Evolutionary conservation across 805 yeast genomes (phyloP), one percentile per base, ranked within the genome.

Genomic region (Debaryomyces hansenii): DNA sequence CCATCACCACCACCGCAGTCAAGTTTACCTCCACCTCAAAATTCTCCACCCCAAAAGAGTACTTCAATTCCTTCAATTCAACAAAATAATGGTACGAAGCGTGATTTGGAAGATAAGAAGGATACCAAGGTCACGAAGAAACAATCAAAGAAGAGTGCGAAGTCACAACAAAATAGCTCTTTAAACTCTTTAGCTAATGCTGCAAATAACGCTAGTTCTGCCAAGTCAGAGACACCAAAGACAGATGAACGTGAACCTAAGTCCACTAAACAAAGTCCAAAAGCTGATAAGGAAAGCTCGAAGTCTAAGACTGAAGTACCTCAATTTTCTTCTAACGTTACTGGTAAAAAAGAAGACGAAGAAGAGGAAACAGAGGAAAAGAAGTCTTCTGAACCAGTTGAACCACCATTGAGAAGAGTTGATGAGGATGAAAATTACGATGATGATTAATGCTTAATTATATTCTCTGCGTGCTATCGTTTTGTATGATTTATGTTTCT

Each of bases 341-440:
- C 58, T 7, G 58, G 52, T 15, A 46, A 53, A 31, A 47, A 45
- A 29, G 50, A 53, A 34, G 54, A 52, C 10, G 48, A 43, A 37
- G 42, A 46, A 15, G 72, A 62, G 4, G 71, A 65, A 2, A 64
- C 57, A 9, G 66, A 63, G n/a, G 64, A 57, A 16, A 59, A 56
- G 18, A 53, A 53, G 37, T 52, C 52, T 15, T 43, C 42, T 6
- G 74, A 64, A 43, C 62, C 64, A 1, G 67, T 64, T 12, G 78
- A 72, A 46, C 76, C 78, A 21, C 78, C 78, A 12, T 58, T 72
- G 67, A 61, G 78, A 49, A 67, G 66, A 41, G 72, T 73, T 21
- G 75, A 72, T 35, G 78, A 73, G 52, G 78, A 73, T 48, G 78
- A 72, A 53, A 64, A 73, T 52, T 73, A 73, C 54, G 78, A 72